Base-by-base conservation (phyloP, 805 yeast genomes). In the Kregervanrija fluxuum region DNA sequence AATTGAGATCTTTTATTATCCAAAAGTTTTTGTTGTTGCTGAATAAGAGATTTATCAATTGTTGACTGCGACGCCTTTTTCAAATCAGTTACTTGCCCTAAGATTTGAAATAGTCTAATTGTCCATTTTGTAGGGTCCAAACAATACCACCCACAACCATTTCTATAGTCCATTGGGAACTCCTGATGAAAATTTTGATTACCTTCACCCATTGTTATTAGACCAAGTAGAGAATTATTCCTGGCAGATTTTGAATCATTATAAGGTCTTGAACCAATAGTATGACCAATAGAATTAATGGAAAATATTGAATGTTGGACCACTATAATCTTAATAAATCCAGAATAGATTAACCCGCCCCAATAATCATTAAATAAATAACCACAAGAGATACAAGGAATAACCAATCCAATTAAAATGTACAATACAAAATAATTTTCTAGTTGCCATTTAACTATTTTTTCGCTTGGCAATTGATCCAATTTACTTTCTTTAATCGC, bases 111-210 rank as follows among this genome's bases (percentile, higher is more conserved):
- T 1, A 69, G 33, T 64, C 73, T 73, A 43, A 90, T 71, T 41
- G 78, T 69, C 82, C 87, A 79, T 68, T 86, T 89, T 35, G 95
- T 83, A 10, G 97, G 96, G 63, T 90, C 98, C 63, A 79, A 83
- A 39, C 83, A 82, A 64, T 79, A 80, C 75, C 81, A 73, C 49
- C 79, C 75, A 45, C 77, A 67, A 5, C 89, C 86, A 52, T 80
- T 80, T 49, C 96, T 73, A 66, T 83, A 89, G 65, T 90, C 97
- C 51, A 84, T 80, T 5, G 96, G 95, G 64, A 90, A 90, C 66
- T 88, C 96, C 67, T 91, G 96, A 67, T 90, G 98, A 68, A 85
- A 91, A 66, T 89, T 90, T 64, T 88, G 95, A 65, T 80, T 80
- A 5, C 95, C 91, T 66, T 90, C 96, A 11, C 98, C 98, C 58